Percentiles rank a stretch among this genome's conserved stretches.
Evolutionary conservation across 129 eudicot species (phyloP).

Genomic region (Dittrichia graveolens): DNA sequence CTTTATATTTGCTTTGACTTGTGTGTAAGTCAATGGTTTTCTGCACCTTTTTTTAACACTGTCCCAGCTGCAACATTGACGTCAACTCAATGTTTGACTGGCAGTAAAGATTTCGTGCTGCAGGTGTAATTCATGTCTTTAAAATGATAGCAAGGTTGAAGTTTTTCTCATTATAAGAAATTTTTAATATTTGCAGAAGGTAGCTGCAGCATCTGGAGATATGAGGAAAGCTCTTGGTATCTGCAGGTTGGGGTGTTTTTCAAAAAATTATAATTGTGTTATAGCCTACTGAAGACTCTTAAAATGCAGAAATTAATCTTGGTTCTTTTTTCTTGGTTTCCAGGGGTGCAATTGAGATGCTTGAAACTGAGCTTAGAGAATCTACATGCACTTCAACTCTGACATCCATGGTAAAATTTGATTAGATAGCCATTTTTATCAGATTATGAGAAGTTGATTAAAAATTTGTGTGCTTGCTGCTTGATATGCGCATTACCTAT

Average conservation of each 20-base stretch:
- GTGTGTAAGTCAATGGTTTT: too few species aligned
- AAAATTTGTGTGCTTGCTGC: conserved; percentile 15
- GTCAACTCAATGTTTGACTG: not conserved
- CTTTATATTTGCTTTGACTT: not conserved
- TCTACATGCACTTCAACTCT: conserved; percentile 35
- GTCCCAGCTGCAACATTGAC: too few species aligned
- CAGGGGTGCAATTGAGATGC: conserved; percentile 96
- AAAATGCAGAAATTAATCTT: conserved; percentile 6
- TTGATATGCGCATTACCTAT: not conserved
- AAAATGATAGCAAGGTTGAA: not conserved
- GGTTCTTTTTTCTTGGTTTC: conserved; percentile 15
- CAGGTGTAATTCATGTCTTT: not conserved
- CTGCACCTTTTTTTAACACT: too few species aligned
- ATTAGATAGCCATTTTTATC: conserved; percentile 25
- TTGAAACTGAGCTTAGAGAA: conserved; percentile 67
- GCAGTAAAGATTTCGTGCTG: conserved; percentile 3
- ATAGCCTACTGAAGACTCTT: conserved; percentile 1
- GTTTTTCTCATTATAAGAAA: not conserved
- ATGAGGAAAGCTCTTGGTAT: conserved; percentile 96
- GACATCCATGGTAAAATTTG: conserved; percentile 37
- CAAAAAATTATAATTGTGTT: not conserved
- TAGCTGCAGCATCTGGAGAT: conserved; percentile 98
- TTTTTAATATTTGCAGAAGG: conserved; percentile 63
- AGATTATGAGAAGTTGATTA: conserved; percentile 21
- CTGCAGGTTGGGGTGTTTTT: conserved; percentile 67